Evolutionary conservation across 495 filamentous ascomycete genomes (phyloP).

Genomic region (Antarctomyces pellizariae): DNA sequence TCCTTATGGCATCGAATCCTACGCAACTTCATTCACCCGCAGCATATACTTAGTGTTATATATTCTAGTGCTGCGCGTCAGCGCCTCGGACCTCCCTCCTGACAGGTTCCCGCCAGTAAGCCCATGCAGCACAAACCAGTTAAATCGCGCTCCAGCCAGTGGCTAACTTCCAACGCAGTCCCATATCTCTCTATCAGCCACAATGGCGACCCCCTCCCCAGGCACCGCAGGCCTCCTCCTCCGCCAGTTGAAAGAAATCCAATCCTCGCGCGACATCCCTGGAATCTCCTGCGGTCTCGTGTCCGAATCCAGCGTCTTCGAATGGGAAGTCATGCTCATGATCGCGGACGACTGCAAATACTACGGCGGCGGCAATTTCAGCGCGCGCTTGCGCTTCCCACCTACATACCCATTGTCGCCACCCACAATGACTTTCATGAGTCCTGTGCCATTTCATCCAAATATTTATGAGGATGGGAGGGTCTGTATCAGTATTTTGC

Average conservation of each 20-base stretch:
- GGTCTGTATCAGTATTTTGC: constrained; percentile 92
- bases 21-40: too few relatives aligned
- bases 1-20: too few relatives aligned
- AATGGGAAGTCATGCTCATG: constrained; percentile 99
- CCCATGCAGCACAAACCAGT: too few relatives aligned
- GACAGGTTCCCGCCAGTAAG: too few relatives aligned
- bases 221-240: constrained; percentile 49
- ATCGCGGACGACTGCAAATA: constrained; percentile 89
- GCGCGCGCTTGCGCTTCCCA: constrained; percentile 56
- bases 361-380: constrained; percentile 87
- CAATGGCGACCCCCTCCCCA: not conserved
- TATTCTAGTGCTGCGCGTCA: too few relatives aligned
- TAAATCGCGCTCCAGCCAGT: too few relatives aligned
- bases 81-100: too few relatives aligned
- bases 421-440: constrained; percentile 77
- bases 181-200: too few relatives aligned
- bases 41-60: too few relatives aligned
- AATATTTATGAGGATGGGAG: constrained; percentile 83
- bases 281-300: constrained; percentile 85
- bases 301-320: constrained; percentile 70
- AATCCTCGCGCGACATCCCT: constrained; percentile 71
- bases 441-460: constrained; percentile 71
- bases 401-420: constrained; percentile 71
- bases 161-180: too few relatives aligned
- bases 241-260: constrained; percentile 83